A percentile compares a stretch with the other conserved stretches of the same genome.
These are phyloP conservation scores for Pestalotiopsis sp. DNA, from an alignment of 2,329 filamentous ascomycete species.

Conservation along the genomic window DNA sequence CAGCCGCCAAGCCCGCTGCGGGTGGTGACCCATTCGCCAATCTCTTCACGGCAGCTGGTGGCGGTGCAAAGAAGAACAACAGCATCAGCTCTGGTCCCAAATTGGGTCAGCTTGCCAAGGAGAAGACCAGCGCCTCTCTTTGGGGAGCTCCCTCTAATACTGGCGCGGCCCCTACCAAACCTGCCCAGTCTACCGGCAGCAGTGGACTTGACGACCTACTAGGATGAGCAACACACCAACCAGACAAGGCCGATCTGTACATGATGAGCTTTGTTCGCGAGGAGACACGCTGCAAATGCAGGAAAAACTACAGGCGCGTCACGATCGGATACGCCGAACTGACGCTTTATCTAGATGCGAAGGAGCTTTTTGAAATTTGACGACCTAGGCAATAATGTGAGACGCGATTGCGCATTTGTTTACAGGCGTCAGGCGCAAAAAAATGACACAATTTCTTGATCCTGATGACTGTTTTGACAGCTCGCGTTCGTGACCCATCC, in stretches of 20 bases:
- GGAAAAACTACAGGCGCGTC: background rate
- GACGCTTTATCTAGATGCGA: background rate
- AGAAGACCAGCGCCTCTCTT: slow-evolving; percentile 92
- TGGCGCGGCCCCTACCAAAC: slow-evolving; percentile 23
- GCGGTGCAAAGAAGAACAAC: slow-evolving; percentile 73
- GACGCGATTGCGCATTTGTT: slow-evolving; percentile 9
- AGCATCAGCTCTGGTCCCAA: slow-evolving; percentile 71
- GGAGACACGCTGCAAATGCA: background rate
- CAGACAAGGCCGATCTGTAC: background rate
- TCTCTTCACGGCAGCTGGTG: slow-evolving; percentile 77
- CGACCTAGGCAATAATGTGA: background rate
- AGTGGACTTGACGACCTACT: slow-evolving; percentile 35
- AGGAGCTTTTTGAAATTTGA: background rate
- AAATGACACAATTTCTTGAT: slow-evolving; percentile 34
- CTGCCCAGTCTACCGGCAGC: slow-evolving; percentile 23
- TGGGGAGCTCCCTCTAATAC: slow-evolving; percentile 73
- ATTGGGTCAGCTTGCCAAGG: slow-evolving; percentile 94
- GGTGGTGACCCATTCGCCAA: slow-evolving; percentile 88
- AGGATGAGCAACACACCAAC: slow-evolving; percentile 23
- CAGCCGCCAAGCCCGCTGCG: slow-evolving; percentile 54
- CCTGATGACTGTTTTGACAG: background rate
- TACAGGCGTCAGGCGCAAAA: slow-evolving; percentile 47
- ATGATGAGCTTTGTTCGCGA: background rate
- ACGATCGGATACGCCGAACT: background rate
- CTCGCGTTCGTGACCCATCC: background rate